Evolutionary conservation across 192 early-diverging fungal genomes (phyloP), one percentile per base, ranked within the genome.

Genomic region (Rhizoclosmatium sp.): DNA sequence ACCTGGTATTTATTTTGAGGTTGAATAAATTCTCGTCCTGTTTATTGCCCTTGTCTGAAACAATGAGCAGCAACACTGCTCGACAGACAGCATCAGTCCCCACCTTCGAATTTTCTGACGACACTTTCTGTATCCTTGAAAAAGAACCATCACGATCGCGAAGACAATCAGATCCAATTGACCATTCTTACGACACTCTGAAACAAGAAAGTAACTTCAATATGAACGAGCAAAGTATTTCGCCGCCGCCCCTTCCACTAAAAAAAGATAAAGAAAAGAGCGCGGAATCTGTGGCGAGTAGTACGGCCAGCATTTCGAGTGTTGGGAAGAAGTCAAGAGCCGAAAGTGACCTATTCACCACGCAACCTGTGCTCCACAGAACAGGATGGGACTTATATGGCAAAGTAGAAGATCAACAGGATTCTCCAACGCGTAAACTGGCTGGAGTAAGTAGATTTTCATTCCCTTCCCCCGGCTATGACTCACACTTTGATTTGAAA

Each of bases 301-400:
- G 51, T 16, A 54, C 51, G 51, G 16, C 9, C 1, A 54, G 9
- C 5, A 54, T 12, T 16, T 12, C 9, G 5, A 54, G 51, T 54
- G 9, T 7, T 12, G 9, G 51, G 9, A 16, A 16, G 5, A 12
- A 7, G 16, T 54, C 16, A 16, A 54, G 16, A 16, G 51, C 5
- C 9, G 51, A 54, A 7, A 54, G 16, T 16, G 51, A 54, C 5
- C 5, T 54, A 54, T 54, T 54, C 51, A 54, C 21, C 23, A 19
- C 60, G 7, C 67, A 49, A 69, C 65, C 65, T 40, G 60, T 62
- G 23, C 39, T 75, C 19, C 75, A 76, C 23, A 61, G 75, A 21
- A 76, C 75, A 23, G 75, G 75, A 66, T 76, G 75, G 75, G 75
- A 76, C 66, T 23, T 62, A 7, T 51, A 42, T 54, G 75, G 75